Evolutionary conservation across 352 stramenopile species (phyloP).

Genomic region (Phytophthora uliginosa): DNA sequence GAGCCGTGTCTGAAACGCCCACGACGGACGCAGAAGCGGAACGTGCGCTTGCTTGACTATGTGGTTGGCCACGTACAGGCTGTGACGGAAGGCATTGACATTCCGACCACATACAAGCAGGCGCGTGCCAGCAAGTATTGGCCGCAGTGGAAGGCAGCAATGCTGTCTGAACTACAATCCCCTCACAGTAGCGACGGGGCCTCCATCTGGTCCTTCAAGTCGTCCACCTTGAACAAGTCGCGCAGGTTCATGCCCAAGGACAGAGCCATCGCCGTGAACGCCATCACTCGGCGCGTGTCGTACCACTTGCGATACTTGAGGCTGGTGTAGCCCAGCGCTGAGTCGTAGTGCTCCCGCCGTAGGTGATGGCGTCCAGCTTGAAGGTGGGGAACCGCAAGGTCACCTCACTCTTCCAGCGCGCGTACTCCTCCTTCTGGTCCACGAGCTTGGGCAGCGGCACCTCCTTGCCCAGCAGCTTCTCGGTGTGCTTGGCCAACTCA

Average conservation of each 20-base stretch:
- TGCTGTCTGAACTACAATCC: not conserved
- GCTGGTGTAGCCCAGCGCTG: not conserved
- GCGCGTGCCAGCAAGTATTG: not conserved
- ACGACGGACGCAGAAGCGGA: not conserved
- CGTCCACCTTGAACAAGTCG: not conserved
- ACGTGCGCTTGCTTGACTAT: conserved; percentile 13
- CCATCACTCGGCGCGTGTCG: not conserved
- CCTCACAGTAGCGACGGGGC: not conserved
- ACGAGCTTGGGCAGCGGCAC: not conserved
- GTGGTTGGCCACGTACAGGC: not conserved
- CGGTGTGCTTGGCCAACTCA: not conserved
- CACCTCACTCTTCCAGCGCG: not conserved
- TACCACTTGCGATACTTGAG: not conserved
- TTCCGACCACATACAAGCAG: not conserved
- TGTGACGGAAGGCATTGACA: not conserved
- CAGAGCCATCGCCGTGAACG: not conserved
- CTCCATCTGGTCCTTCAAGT: not conserved
- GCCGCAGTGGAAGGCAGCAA: not conserved
- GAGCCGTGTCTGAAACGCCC: not conserved
- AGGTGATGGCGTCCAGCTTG: not conserved
- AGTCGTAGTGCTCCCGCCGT: not conserved
- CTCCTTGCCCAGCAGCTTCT: not conserved
- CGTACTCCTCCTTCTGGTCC: not conserved
- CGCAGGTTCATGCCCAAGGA: not conserved
- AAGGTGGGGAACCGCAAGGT: not conserved